A percentile compares a stretch with the other conserved stretches of the same genome.
These are phyloP conservation scores for Alternaria tenuissima DNA, from an alignment of 2,329 filamentous ascomycete species.

Conservation along the genomic window DNA sequence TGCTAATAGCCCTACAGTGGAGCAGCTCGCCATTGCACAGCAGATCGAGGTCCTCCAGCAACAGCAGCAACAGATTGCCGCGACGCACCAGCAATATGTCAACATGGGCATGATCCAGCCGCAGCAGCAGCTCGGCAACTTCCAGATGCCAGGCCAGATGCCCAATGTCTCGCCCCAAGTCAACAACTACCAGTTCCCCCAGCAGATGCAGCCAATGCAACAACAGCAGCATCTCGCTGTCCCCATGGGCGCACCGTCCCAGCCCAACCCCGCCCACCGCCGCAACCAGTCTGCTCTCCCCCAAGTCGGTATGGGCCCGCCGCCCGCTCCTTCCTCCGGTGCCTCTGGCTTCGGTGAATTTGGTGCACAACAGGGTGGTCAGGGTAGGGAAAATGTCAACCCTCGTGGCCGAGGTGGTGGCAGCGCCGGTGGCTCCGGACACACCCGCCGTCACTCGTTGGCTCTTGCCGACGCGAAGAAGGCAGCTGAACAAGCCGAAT, in stretches of 20 bases:
- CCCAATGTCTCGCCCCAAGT: constrained; percentile 77
- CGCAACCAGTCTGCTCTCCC: constrained; percentile 97
- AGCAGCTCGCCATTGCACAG: constrained; percentile 96
- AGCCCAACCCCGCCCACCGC: constrained; percentile 81
- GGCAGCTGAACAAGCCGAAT: constrained; percentile 93
- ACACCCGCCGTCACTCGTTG: constrained; percentile 92
- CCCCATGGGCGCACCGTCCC: constrained; percentile 77
- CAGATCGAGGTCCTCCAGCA: constrained; percentile 97
- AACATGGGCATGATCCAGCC: constrained; percentile 95
- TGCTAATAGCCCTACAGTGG: constrained; percentile 68
- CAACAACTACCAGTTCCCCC: constrained; percentile 87
- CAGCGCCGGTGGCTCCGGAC: constrained; percentile 72
- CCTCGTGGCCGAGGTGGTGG: constrained; percentile 77
- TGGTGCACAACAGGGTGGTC: constrained; percentile 65
- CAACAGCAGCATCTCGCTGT: constrained; percentile 70
- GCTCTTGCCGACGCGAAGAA: constrained; percentile 97
- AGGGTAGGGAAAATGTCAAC: constrained; percentile 72
- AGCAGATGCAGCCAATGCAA: constrained; percentile 62
- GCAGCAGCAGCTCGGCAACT: constrained; percentile 75
- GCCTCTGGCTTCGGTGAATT: constrained; percentile 88
- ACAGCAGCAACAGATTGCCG: constrained; percentile 97
- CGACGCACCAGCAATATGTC: constrained; percentile 95
- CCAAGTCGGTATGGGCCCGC: constrained; percentile 88
- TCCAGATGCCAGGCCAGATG: constrained; percentile 73
- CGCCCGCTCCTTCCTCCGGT: constrained; percentile 88